Evolutionary conservation across 2,329 filamentous ascomycete species (phyloP).

Genomic region (Penicillium rolfsii): DNA sequence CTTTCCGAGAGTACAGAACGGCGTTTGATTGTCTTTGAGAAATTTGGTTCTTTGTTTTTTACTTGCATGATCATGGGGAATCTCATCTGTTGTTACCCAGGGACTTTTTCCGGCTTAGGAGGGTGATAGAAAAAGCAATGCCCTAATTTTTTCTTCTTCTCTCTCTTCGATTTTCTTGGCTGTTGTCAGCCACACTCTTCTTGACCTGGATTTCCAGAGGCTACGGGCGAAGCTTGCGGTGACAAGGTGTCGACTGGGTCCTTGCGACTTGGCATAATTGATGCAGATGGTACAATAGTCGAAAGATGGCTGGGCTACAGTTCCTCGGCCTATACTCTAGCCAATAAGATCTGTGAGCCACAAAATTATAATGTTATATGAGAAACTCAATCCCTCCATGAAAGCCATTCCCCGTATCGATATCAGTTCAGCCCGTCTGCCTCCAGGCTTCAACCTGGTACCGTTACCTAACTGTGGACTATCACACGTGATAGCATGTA

Average conservation of each 20-base stretch:
- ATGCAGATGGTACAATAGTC: not conserved
- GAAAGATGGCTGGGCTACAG: not conserved
- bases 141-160: constrained; percentile 12
- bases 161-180: constrained; percentile 14
- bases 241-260: not conserved
- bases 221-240: not conserved
- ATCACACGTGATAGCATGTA: constrained; percentile 17
- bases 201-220: not conserved
- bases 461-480: constrained; percentile 2
- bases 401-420: not conserved
- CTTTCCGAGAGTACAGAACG: constrained; percentile 28
- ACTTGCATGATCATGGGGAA: constrained; percentile 31
- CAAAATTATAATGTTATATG: not conserved
- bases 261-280: not conserved
- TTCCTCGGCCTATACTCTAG: not conserved
- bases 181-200: not conserved
- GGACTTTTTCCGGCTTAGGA: constrained; percentile 29
- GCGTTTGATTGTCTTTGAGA: constrained; percentile 29
- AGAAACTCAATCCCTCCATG: not conserved
- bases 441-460: not conserved
- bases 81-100: constrained; percentile 29
- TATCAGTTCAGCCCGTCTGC: not conserved
- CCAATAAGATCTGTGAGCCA: not conserved
- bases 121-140: constrained; percentile 27
- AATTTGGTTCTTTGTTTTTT: constrained; percentile 24